Percentiles rank a stretch among this genome's conserved stretches.
These are phyloP conservation scores for Guillardia theta DNA, from an alignment of 78 protist genomes.

Conservation along the genomic window DNA sequence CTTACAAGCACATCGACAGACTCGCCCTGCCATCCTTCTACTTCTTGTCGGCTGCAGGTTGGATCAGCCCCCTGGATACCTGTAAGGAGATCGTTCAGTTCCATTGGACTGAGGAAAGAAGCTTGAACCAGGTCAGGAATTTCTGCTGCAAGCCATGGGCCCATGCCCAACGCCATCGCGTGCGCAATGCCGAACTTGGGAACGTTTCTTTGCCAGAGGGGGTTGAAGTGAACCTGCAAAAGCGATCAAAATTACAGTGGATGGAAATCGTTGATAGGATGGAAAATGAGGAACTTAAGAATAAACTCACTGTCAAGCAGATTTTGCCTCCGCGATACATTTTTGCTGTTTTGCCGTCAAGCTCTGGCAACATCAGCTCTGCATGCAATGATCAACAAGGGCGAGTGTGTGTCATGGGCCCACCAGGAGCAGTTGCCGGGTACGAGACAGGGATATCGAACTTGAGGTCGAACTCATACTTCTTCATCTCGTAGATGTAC, in stretches of 20 bases:
- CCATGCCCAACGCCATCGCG: constrained; percentile 35
- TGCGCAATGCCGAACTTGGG: constrained; percentile 36
- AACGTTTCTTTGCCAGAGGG: constrained; percentile 23
- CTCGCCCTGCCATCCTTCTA: no score
- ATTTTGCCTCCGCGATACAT: constrained; percentile 35
- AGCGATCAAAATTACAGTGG: neutral
- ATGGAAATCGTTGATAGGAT: no score
- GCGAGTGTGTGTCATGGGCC: neutral
- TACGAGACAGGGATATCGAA: constrained; percentile 7
- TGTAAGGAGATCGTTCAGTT: no score
- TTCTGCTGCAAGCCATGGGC: constrained; percentile 33
- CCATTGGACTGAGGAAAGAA: no score
- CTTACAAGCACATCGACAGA: no score
- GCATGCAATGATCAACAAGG: neutral
- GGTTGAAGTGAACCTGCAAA: constrained; percentile 36
- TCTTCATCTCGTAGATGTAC: constrained; percentile 30
- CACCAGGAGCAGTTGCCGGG: neutral
- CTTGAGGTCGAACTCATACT: constrained; percentile 24
- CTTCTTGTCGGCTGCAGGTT: neutral
- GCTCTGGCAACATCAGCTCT: constrained; percentile 6
- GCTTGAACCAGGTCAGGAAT: constrained; percentile 1
- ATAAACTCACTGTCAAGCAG: constrained; percentile 17
- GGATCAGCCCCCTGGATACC: neutral
- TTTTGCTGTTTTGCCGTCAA: neutral
- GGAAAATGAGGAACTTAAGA: no score